Evolutionary conservation across 345 rosid species (phyloP).

Genomic region (Sisymbrium irio): DNA sequence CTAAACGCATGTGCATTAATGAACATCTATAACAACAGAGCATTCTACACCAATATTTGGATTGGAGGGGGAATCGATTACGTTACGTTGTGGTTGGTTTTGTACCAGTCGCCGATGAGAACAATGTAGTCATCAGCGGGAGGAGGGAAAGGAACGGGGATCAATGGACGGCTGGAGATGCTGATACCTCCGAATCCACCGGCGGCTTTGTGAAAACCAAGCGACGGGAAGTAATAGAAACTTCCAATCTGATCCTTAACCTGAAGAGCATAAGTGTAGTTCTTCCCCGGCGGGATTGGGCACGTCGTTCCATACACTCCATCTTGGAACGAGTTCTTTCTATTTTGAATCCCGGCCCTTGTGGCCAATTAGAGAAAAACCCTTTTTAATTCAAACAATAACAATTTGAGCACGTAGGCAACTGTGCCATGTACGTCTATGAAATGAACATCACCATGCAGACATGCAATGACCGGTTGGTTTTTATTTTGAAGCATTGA

Average conservation of each 20-base stretch:
- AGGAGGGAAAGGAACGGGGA: conserved; percentile 55
- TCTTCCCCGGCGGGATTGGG: conserved; percentile 64
- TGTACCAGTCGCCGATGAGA: conserved; percentile 70
- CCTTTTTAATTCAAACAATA: not conserved
- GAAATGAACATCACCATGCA: not conserved
- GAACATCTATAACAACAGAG: no score
- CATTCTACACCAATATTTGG: no score
- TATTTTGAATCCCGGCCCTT: not conserved
- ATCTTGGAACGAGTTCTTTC: conserved; percentile 47
- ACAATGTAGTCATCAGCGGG: conserved; percentile 57
- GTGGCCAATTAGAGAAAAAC: not conserved
- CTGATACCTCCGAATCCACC: conserved; percentile 65
- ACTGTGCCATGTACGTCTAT: no score
- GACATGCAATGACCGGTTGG: not conserved
- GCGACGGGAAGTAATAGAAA: conserved; percentile 19
- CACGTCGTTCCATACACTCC: conserved; percentile 81
- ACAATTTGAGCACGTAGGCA: no score
- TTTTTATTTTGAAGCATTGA: not conserved
- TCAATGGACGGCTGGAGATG: conserved; percentile 47
- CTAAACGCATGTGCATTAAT: no score
- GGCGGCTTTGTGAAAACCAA: conserved; percentile 38
- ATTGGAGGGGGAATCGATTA: no score
- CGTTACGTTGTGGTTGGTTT: conserved; percentile 45
- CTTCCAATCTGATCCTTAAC: conserved; percentile 29
- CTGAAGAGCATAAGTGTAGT: conserved; percentile 26